Percentiles rank a stretch among this genome's conserved stretches.
phyloP scores from a whole-genome alignment of 495 filamentous ascomycete species.

The Penicillium daleae region DNA sequence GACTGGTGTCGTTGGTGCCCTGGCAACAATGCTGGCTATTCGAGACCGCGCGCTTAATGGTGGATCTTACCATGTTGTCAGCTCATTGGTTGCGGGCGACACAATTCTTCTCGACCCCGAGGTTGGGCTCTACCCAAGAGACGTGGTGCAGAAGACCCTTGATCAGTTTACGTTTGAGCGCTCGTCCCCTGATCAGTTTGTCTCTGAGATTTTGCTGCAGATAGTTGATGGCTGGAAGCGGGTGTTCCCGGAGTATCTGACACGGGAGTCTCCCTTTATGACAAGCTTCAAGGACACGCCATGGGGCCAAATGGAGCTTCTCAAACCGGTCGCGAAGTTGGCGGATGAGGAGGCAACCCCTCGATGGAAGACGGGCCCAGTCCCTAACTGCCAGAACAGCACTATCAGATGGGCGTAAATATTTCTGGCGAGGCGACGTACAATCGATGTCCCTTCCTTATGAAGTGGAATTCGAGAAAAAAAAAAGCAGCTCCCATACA shows the following conservation, averaged over 20 bases:
- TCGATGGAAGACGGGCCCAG: constrained; percentile 20
- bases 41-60: constrained; percentile 31
- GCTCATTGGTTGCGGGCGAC: constrained; percentile 34
- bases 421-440: neutral
- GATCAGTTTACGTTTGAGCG: neutral
- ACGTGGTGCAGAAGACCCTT: constrained; percentile 19
- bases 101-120: constrained; percentile 22
- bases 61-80: constrained; percentile 34
- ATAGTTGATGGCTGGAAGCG: constrained; percentile 38
- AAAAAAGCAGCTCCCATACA: too few relatives aligned
- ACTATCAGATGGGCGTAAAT: neutral
- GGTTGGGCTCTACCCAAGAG: constrained; percentile 31
- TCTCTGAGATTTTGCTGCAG: constrained; percentile 33
- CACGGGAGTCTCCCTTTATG: constrained; percentile 31
- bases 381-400: neutral
- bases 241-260: constrained; percentile 28
- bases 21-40: constrained; percentile 55
- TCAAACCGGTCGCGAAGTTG: constrained; percentile 32
- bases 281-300: constrained; percentile 27
- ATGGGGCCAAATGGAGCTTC: constrained; percentile 27
- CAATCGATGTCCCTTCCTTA: neutral
- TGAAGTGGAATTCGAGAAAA: too few relatives aligned
- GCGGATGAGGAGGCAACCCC: constrained; percentile 29
- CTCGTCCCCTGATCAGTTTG: constrained; percentile 22
- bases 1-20: constrained; percentile 59